Evolutionary conservation across 2,329 filamentous ascomycete species (phyloP), one percentile per base, ranked within the genome.

Genomic region (Hypoxylon sp.): DNA sequence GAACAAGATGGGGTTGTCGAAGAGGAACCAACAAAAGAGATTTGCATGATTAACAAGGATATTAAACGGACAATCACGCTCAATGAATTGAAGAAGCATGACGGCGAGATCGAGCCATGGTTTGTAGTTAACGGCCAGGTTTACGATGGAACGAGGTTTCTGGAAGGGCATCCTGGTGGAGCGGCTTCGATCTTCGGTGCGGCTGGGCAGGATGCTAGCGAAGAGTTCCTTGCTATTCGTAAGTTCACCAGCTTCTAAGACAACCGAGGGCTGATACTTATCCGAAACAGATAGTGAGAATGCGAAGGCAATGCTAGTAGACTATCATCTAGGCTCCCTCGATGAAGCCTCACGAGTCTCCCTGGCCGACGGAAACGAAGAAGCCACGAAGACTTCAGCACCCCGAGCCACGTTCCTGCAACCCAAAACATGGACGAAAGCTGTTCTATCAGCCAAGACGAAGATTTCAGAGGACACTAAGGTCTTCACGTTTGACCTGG

Each of bases 201-300:
- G 2, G 93, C 93, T n/a, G 93, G 89, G 0, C 83, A 92, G 72
- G 93, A 97, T 77, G 87, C 87, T 8, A 91, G 91, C 0, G 94
- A 97, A 73, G 94, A 97, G 71, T 97, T 97, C 76, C 87, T 96
- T 80, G 91, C 92, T 12, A 97, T 97, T 72, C 93, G 92, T 95
- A 83, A 84, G 91, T 84, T 1, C 16, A 0, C 32, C 22, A 20
- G n/a, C 46, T 30, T 30, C n/a, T 12, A 59, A 52, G 40, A 74
- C 80, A 70, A 78, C 63, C 65, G 18, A 4, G 8, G 9, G 45
- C 22, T 36, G 11, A 54, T 30, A 52, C 45, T 68, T 48, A 70
- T 32, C 20, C 32, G 46, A 52, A 36, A 60, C 74, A 95, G 93
- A 97, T 77, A 94, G 91, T 76, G 93, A 97, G 80, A 97, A 92